Evolutionary conservation across 1,284 basidiomycete species (phyloP), one percentile per base, ranked within the genome.

Genomic region (Pisolithus thermaeus): DNA sequence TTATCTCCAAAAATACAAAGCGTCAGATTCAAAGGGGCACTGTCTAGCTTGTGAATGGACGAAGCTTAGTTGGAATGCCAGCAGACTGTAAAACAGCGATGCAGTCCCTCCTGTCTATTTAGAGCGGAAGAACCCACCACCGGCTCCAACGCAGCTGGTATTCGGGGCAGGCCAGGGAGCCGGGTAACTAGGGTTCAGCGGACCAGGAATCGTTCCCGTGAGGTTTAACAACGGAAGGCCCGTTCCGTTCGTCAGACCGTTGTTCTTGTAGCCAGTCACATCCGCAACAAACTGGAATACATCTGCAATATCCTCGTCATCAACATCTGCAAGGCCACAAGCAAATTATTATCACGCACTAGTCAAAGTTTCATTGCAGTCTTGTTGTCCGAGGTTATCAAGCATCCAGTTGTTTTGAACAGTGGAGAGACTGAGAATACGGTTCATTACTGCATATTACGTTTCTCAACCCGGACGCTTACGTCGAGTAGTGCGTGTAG

Each of bases 371-470:
- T 66, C 64, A 68, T 79, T 78, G 18, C 74, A 71, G 61, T 83
- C 81, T 41, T 72, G 70, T 45, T 81, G 76, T 28, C 82, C 81
- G 20, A 85, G 78, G 22, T 76, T 77, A 48, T 73, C 73, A 23
- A 85, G 75, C 25, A 67, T 66, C 82, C 83, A 87, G 72, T 87
- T 87, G 45, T 76, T 74, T 68, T 86, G 65, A 22, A 85, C 77
- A 7, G 83, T 80, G 16, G 77, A 76, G 46, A 87, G 63, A 27
- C 62, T 66, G 18, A n/a, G 5, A 7, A 32, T 16, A 37, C n/a
- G 42, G 50, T 7, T 44, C 23, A 53, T 37, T 3, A 40, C 2
- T 18, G 25, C 7, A 23, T 16, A 3, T 16, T 38, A n/a, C 18
- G 1, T 27, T 25, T 27, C 14, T 7, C 30, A n/a, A 12, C 28